A percentile compares a stretch with the other conserved stretches of the same genome.
Evolutionary conservation across 768 basidiomycete species (phyloP).

Genomic region (Termitomyces sp.): DNA sequence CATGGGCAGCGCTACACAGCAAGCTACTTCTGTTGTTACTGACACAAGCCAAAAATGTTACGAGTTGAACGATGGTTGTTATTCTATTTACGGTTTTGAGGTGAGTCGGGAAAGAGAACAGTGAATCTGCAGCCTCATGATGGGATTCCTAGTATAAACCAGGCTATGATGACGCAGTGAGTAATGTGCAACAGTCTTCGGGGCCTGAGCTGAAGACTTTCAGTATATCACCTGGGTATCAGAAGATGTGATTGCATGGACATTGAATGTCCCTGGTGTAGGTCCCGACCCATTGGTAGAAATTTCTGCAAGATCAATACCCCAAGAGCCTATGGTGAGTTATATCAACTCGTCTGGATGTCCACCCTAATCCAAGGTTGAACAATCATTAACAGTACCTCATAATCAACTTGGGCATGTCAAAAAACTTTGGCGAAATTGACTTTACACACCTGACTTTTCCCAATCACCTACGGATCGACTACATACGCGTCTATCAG

Average conservation of each 20-base stretch:
- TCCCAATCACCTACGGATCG: slow-evolving; percentile 45
- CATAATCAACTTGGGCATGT: slow-evolving; percentile 79
- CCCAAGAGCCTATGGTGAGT: slow-evolving; percentile 81
- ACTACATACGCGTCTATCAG: slow-evolving; percentile 66
- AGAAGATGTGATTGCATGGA: slow-evolving; percentile 65
- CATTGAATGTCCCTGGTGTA: slow-evolving; percentile 62
- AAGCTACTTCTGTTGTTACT: slow-evolving; percentile 73
- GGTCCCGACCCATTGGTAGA: slow-evolving; percentile 53
- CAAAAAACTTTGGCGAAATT: slow-evolving; percentile 67
- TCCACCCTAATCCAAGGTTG: background rate
- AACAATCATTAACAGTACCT: slow-evolving; percentile 51
- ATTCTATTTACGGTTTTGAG: slow-evolving; percentile 74
- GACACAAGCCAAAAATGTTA: slow-evolving; percentile 70
- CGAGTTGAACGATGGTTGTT: slow-evolving; percentile 52
- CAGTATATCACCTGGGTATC: slow-evolving; percentile 84
- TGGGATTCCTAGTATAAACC: slow-evolving; percentile 32
- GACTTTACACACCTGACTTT: slow-evolving; percentile 64
- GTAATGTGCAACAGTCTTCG: slow-evolving; percentile 15
- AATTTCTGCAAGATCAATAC: slow-evolving; percentile 61
- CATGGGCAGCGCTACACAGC: slow-evolving; percentile 67
- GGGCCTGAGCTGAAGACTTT: background rate
- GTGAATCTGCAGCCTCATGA: background rate
- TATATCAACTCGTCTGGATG: background rate
- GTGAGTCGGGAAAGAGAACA: slow-evolving; percentile 24
- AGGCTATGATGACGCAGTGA: slow-evolving; percentile 58